A percentile compares a stretch with the other conserved stretches of the same genome.
phyloP scores from a whole-genome alignment of 768 basidiomycete species.

The Boletus rubropictus region DNA sequence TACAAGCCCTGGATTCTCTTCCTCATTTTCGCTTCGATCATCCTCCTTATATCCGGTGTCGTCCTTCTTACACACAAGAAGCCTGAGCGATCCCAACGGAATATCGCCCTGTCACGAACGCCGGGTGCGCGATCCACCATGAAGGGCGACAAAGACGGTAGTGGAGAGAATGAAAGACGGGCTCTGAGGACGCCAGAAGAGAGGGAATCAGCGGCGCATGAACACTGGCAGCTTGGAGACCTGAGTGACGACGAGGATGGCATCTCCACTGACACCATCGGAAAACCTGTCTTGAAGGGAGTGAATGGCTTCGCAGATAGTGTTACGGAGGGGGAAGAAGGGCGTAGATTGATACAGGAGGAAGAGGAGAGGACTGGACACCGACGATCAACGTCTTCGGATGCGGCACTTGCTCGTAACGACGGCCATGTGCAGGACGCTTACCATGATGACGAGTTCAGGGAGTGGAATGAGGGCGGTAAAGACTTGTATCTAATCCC shows the following conservation, averaged over 20 bases:
- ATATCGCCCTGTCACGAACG: constrained; percentile 25
- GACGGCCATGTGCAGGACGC: constrained; percentile 9
- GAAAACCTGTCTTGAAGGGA: constrained; percentile 19
- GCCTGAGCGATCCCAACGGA: constrained; percentile 46
- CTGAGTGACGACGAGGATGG: constrained; percentile 63
- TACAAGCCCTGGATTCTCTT: constrained; percentile 86
- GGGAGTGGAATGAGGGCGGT: constrained; percentile 25
- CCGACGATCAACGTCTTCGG: constrained; percentile 34
- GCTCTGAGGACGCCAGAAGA: constrained; percentile 33
- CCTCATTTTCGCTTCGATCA: constrained; percentile 81
- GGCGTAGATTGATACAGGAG: constrained; percentile 37
- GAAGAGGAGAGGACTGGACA: constrained; percentile 31
- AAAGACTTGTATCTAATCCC: constrained; percentile 3
- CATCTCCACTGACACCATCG: constrained; percentile 35
- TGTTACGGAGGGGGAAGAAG: constrained; percentile 36
- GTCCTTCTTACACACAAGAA: constrained; percentile 93
- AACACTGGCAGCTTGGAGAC: constrained; percentile 70
- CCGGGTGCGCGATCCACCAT: constrained; percentile 22
- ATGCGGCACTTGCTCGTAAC: constrained; percentile 29
- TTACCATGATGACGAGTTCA: constrained; percentile 31
- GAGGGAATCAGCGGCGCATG: constrained; percentile 31
- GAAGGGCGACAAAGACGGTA: constrained; percentile 10
- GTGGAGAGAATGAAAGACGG: constrained; percentile 37
- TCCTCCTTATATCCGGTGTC: constrained; percentile 83
- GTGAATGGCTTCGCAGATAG: constrained; percentile 10